phyloP scores from a whole-genome alignment of 2,329 filamentous ascomycete genomes.

The Stagonosporopsis tanaceti region DNA sequence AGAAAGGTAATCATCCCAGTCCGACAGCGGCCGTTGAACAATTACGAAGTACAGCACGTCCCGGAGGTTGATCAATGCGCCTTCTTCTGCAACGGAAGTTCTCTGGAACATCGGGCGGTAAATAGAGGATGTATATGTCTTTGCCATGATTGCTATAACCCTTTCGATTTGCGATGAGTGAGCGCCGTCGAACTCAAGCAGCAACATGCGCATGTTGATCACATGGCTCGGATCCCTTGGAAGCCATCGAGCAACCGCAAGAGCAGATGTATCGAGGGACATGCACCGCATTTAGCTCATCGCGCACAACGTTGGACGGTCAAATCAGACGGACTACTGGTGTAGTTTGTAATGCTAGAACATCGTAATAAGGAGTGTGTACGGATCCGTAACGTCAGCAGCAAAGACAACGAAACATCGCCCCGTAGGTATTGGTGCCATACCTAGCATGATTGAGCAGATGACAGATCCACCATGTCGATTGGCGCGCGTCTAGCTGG shows the following conservation, averaged over 20 bases:
- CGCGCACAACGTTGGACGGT: background rate
- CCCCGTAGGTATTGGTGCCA: background rate
- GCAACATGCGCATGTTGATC: background rate
- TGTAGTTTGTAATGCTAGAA: background rate
- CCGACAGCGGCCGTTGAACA: conserved; percentile 28
- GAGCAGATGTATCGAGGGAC: background rate
- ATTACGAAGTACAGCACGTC: conserved; percentile 8
- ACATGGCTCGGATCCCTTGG: background rate
- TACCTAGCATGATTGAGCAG: background rate
- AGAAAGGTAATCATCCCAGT: conserved; percentile 30
- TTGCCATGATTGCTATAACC: background rate
- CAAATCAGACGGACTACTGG: background rate
- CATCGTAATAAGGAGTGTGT: background rate
- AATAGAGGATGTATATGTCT: background rate
- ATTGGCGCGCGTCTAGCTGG: background rate
- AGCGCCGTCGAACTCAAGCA: background rate
- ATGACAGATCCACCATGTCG: background rate
- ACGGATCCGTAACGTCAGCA: background rate
- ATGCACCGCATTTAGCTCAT: background rate
- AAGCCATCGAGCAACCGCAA: background rate
- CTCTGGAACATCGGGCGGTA: background rate
- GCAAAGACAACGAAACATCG: background rate
- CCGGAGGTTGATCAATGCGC: conserved; percentile 3
- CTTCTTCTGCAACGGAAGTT: background rate
- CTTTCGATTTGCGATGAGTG: background rate